phyloP scores from a whole-genome alignment of 805 yeast species.

The Lachancea nothofagi region DNA sequence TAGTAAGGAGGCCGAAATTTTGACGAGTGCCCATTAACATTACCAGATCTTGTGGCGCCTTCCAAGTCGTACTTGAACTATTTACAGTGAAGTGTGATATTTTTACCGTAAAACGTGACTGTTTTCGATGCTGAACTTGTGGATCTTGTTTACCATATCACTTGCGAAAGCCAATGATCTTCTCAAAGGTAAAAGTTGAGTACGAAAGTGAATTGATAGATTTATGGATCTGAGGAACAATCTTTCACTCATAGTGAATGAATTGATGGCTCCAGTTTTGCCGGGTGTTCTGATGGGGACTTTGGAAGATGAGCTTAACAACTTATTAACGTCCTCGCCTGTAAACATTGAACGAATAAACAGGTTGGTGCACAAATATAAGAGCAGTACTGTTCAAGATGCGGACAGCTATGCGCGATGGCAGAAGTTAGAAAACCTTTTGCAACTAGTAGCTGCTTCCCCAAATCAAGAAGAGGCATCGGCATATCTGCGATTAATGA shows the following conservation, averaged over 20 bases:
- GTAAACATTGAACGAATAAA: slow-evolving; percentile 19
- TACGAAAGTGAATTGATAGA: not conserved
- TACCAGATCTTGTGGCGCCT: no score
- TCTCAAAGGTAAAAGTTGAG: not conserved
- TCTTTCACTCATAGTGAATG: slow-evolving; percentile 20
- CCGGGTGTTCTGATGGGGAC: slow-evolving; percentile 15
- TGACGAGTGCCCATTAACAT: slow-evolving; percentile 19
- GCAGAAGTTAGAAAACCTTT: slow-evolving; percentile 19
- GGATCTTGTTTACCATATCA: slow-evolving; percentile 7
- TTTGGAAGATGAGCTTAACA: slow-evolving; percentile 18
- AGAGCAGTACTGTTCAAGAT: slow-evolving; percentile 13
- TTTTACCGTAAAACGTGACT: no score
- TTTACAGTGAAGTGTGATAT: no score
- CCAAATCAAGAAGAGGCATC: slow-evolving; percentile 18
- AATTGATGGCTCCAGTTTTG: slow-evolving; percentile 23
- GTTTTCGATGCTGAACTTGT: no score
- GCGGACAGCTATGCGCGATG: slow-evolving; percentile 18
- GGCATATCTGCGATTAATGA: slow-evolving; percentile 18
- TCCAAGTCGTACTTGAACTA: no score
- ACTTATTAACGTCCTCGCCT: slow-evolving; percentile 15
- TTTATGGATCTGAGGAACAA: slow-evolving; percentile 23
- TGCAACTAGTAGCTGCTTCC: slow-evolving; percentile 17
- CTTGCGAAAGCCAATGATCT: not conserved
- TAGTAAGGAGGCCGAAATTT: slow-evolving; percentile 36
- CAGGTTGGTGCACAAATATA: slow-evolving; percentile 18